These are phyloP conservation scores for Lolium multiflorum DNA, from an alignment of 176 grass and related monocot species.

Conservation along the genomic window DNA sequence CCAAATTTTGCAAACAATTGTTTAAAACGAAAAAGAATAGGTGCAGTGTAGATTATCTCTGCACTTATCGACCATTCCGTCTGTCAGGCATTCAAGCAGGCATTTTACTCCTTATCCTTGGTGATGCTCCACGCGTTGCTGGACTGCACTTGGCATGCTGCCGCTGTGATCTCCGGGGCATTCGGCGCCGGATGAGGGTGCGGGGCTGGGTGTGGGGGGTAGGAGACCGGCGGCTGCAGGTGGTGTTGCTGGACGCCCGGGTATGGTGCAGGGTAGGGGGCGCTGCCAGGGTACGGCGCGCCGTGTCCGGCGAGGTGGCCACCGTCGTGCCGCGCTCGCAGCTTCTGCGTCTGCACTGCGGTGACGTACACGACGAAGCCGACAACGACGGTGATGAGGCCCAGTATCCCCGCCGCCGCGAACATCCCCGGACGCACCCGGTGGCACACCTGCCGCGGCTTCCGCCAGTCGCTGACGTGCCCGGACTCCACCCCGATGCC, in stretches of 20 bases:
- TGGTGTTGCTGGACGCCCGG: slow-evolving; percentile 16
- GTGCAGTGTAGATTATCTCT: background rate
- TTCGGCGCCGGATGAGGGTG: slow-evolving; percentile 26
- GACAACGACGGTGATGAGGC: slow-evolving; percentile 76
- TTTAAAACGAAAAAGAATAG: background rate
- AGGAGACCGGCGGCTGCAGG: background rate
- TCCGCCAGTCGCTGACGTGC: slow-evolving; percentile 77
- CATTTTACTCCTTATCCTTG: slow-evolving; percentile 54
- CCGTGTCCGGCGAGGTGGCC: slow-evolving; percentile 38
- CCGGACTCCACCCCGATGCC: slow-evolving; percentile 85
- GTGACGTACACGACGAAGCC: slow-evolving; percentile 86
- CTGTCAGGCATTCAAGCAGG: slow-evolving; percentile 26
- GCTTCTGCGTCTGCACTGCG: slow-evolving; percentile 46
- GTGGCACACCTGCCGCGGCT: slow-evolving; percentile 72
- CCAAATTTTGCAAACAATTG: background rate
- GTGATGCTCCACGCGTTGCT: slow-evolving; percentile 28
- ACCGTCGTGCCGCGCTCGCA: slow-evolving; percentile 51
- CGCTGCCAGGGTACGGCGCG: background rate
- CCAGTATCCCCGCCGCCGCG: slow-evolving; percentile 81
- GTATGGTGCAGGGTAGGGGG: background rate
- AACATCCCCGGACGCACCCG: slow-evolving; percentile 76
- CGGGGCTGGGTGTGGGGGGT: background rate
- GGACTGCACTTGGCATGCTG: slow-evolving; percentile 26
- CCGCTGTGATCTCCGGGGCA: slow-evolving; percentile 34
- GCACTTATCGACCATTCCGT: background rate